phyloP scores from a whole-genome alignment of 1,284 basidiomycete genomes.

The Rhodotorula sp. region DNA sequence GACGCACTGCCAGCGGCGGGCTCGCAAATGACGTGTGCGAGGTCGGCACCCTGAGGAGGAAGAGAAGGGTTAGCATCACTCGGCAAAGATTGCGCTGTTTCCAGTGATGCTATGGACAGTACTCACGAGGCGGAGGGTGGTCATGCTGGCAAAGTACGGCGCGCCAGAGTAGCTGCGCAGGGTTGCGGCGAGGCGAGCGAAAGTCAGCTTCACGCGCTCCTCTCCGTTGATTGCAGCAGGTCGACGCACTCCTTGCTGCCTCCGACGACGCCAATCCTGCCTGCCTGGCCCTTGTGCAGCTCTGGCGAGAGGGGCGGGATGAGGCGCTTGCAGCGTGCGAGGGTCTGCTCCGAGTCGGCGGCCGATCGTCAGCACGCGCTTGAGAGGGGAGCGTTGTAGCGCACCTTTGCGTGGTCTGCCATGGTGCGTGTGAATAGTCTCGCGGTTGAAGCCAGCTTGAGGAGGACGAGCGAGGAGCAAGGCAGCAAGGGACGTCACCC shows the following conservation, averaged over 20 bases:
- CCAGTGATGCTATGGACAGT: background rate
- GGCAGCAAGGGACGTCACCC: background rate
- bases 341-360: conserved; percentile 47
- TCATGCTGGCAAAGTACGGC: conserved; percentile 89
- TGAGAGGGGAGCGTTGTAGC: background rate
- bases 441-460: conserved; percentile 3
- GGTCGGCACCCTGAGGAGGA: conserved; percentile 72
- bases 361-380: background rate
- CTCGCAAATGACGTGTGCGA: conserved; percentile 95
- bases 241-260: conserved; percentile 78
- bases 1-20: conserved; percentile 59
- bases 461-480: background rate
- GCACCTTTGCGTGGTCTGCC: conserved; percentile 22
- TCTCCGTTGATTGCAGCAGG: background rate
- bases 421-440: conserved; percentile 7
- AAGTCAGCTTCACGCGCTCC: background rate
- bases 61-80: background rate
- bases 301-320: conserved; percentile 81
- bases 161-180: conserved; percentile 78
- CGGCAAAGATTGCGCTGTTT: background rate
- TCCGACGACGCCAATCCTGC: conserved; percentile 88
- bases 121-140: conserved; percentile 74
- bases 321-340: conserved; percentile 71
- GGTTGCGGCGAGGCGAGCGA: background rate
- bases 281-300: conserved; percentile 94